Evolutionary conservation across 2,329 filamentous ascomycete genomes (phyloP).

Genomic region (Ramularia collo-cygni): DNA sequence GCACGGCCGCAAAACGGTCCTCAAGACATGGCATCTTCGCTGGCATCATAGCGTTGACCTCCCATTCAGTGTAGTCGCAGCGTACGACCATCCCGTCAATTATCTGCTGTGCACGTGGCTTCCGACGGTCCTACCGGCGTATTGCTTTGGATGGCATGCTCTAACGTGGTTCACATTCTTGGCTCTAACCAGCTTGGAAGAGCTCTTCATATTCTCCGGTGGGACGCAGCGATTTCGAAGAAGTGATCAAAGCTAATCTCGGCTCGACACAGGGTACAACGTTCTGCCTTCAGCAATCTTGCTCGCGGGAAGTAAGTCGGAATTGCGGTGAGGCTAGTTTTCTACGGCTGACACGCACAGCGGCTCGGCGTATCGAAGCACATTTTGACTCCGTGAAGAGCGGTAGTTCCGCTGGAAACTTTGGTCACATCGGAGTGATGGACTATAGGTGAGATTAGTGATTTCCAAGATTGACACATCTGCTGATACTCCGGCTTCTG

Average conservation of each 20-base stretch:
- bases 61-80: slow-evolving; percentile 56
- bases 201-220: slow-evolving; percentile 55
- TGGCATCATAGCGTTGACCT: slow-evolving; percentile 55
- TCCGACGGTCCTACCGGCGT: slow-evolving; percentile 59
- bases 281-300: slow-evolving; percentile 53
- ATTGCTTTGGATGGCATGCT: slow-evolving; percentile 61
- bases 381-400: slow-evolving; percentile 43
- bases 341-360: neutral
- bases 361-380: slow-evolving; percentile 51
- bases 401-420: slow-evolving; percentile 31
- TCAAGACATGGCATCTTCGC: slow-evolving; percentile 37
- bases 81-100: slow-evolving; percentile 62
- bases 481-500: slow-evolving; percentile 53
- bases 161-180: slow-evolving; percentile 64
- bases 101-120: slow-evolving; percentile 58
- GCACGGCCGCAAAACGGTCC: slow-evolving; percentile 43
- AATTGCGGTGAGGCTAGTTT: neutral
- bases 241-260: neutral
- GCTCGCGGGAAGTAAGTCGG: slow-evolving; percentile 39
- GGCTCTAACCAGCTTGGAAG: slow-evolving; percentile 57
- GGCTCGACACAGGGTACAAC: slow-evolving; percentile 49
- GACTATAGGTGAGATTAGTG: neutral
- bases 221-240: neutral
- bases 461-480: neutral
- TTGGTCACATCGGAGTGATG: slow-evolving; percentile 34